Percentiles rank a stretch among this genome's conserved stretches.
Evolutionary conservation across 805 yeast species (phyloP).

Genomic region (Wickerhamiella bombiphila): DNA sequence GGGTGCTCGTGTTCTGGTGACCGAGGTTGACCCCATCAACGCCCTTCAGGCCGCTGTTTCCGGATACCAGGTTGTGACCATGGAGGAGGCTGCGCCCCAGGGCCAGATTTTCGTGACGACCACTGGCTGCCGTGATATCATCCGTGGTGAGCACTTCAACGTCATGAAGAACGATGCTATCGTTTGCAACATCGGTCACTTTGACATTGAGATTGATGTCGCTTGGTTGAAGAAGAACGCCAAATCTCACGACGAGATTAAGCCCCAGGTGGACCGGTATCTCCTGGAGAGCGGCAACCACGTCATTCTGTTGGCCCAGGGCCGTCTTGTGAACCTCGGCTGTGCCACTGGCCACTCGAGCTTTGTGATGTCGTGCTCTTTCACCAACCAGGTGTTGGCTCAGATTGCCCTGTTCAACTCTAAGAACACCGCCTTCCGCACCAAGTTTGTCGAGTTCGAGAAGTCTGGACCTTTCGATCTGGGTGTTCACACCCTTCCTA

Average conservation of each 20-base stretch:
- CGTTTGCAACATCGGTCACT: slow-evolving; percentile 99
- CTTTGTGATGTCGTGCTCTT: slow-evolving; percentile 97
- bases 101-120: slow-evolving; percentile 99
- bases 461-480: slow-evolving; percentile 80
- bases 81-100: slow-evolving; percentile 80
- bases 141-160: slow-evolving; percentile 73
- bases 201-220: slow-evolving; percentile 97
- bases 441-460: slow-evolving; percentile 73
- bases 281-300: slow-evolving; percentile 80
- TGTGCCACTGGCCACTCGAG: slow-evolving; percentile 99
- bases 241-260: slow-evolving; percentile 85
- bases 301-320: slow-evolving; percentile 92
- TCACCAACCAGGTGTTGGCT: slow-evolving; percentile 98
- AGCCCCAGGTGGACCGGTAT: slow-evolving; percentile 98
- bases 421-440: slow-evolving; percentile 63
- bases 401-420: slow-evolving; percentile 96
- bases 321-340: slow-evolving; percentile 98
- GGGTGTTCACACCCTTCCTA: slow-evolving; percentile 94
- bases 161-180: slow-evolving; percentile 98
- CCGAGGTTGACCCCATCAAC: slow-evolving; percentile 97
- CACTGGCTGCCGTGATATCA: slow-evolving; percentile 98
- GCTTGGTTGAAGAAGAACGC: slow-evolving; percentile 97
- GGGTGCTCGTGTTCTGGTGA: slow-evolving; percentile 98
- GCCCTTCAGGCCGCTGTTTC: slow-evolving; percentile 99
- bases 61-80: slow-evolving; percentile 92